These are phyloP conservation scores for Chrysopogon serrulatus DNA, from an alignment of 176 grass and related monocot genomes.

Conservation along the genomic window DNA sequence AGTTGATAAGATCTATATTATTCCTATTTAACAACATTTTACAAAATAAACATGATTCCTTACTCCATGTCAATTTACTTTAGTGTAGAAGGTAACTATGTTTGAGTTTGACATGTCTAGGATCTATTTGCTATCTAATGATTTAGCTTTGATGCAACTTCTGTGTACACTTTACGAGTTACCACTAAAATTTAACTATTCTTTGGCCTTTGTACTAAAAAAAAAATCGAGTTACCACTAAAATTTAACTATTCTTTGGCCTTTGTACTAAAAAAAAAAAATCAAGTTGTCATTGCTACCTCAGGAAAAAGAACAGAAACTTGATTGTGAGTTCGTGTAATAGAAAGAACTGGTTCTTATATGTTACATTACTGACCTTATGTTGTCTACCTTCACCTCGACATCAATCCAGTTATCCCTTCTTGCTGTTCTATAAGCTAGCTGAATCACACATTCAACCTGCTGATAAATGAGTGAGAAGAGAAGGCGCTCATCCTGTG, in stretches of 20 bases:
- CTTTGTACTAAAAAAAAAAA: background rate
- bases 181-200: background rate
- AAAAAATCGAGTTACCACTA: too few relatives aligned
- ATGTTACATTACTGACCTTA: conserved; percentile 66
- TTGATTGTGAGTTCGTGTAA: background rate
- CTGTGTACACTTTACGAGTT: background rate
- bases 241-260: background rate
- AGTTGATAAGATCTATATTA: background rate
- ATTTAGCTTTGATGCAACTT: background rate
- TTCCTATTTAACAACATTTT: background rate
- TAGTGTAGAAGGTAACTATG: background rate
- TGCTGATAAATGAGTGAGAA: conserved; percentile 90
- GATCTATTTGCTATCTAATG: conserved; percentile 7
- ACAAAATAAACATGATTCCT: background rate
- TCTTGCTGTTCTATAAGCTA: conserved; percentile 57
- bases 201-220: background rate
- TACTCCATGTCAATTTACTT: conserved; percentile 1
- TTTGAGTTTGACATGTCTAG: background rate
- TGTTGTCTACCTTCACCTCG: conserved; percentile 76
- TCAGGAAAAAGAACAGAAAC: background rate
- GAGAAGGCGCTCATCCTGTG: conserved; percentile 71
- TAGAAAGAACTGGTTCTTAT: conserved; percentile 2
- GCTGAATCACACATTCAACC: conserved; percentile 83
- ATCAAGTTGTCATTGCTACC: background rate
- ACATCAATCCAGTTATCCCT: conserved; percentile 78